A percentile compares a stretch with the other conserved stretches of the same genome.
Conservation (phyloP, 352 stramenopile genomes). For the Globisporangium abappressorium region DNA sequence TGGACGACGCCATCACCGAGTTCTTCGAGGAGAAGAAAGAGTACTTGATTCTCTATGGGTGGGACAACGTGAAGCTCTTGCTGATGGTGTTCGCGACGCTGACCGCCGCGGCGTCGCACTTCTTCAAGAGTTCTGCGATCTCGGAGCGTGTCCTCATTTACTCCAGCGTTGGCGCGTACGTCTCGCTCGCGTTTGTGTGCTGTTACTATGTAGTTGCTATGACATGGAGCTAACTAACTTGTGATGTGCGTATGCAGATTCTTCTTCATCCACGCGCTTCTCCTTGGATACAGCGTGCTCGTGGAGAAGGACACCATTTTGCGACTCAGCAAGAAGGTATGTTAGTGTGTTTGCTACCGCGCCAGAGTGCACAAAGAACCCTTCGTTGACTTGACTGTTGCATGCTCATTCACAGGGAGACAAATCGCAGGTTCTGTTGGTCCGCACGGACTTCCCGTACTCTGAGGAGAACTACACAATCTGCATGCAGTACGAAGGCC, state of each 20-base stretch:
- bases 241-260: conserved; percentile 39
- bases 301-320: conserved; percentile 81
- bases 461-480: conserved; percentile 73
- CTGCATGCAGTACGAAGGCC: conserved; percentile 43
- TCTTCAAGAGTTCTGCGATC: conserved; percentile 58
- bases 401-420: conserved; percentile 22
- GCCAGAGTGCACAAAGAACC: neutral
- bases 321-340: conserved; percentile 65
- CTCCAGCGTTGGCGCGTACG: conserved; percentile 58
- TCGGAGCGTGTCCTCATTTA: conserved; percentile 70
- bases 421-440: conserved; percentile 37
- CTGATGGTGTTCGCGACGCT: conserved; percentile 66
- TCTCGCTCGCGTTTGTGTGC: neutral
- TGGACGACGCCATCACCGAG: conserved; percentile 80
- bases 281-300: conserved; percentile 67
- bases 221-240: neutral
- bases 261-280: conserved; percentile 73
- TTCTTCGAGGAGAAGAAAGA: conserved; percentile 60
- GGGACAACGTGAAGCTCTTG: conserved; percentile 83
- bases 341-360: neutral
- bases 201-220: neutral
- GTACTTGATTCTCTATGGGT: conserved; percentile 67
- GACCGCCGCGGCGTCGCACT: conserved; percentile 68
- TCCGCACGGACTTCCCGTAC: conserved; percentile 70
- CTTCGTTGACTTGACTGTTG: neutral